Evolutionary conservation across 1,284 basidiomycete genomes (phyloP).

Genomic region (Phylloboletellus chloephorus): DNA sequence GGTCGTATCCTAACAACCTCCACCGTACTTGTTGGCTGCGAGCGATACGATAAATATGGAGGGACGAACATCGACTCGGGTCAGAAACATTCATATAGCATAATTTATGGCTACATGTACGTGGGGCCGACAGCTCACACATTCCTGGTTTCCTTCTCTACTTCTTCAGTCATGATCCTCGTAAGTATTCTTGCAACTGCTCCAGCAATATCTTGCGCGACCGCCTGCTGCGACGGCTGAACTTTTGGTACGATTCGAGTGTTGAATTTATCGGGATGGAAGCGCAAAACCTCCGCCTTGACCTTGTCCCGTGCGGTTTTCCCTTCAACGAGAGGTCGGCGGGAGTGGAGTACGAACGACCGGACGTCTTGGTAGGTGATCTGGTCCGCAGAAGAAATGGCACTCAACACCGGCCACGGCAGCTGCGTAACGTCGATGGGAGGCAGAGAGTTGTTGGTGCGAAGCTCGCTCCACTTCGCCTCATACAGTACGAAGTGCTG

Average conservation of each 20-base stretch:
- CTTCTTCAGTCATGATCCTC: conserved; percentile 24
- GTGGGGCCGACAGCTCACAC: too few relatives aligned
- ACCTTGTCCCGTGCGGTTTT: conserved; percentile 37
- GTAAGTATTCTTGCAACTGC: conserved; percentile 43
- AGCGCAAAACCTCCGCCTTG: conserved; percentile 43
- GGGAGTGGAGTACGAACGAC: conserved; percentile 37
- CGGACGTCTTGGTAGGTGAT: conserved; percentile 32
- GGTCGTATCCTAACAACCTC: too few relatives aligned
- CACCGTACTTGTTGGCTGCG: too few relatives aligned
- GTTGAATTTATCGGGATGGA: conserved; percentile 52
- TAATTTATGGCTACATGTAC: neutral
- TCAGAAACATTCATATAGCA: too few relatives aligned
- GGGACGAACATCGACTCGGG: too few relatives aligned
- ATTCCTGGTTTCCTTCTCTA: conserved; percentile 4
- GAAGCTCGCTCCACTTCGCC: conserved; percentile 37
- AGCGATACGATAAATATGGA: too few relatives aligned
- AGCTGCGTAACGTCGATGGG: conserved; percentile 32
- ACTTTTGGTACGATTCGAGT: conserved; percentile 40
- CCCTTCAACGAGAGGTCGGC: conserved; percentile 24
- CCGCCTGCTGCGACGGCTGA: conserved; percentile 36
- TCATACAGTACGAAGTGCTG: conserved; percentile 31
- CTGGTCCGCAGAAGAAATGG: conserved; percentile 20
- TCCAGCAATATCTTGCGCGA: conserved; percentile 42
- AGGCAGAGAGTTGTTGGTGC: conserved; percentile 13
- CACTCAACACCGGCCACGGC: conserved; percentile 43